These are phyloP conservation scores for Yarrowia deformans DNA, from an alignment of 805 yeast species.

Conservation along the genomic window DNA sequence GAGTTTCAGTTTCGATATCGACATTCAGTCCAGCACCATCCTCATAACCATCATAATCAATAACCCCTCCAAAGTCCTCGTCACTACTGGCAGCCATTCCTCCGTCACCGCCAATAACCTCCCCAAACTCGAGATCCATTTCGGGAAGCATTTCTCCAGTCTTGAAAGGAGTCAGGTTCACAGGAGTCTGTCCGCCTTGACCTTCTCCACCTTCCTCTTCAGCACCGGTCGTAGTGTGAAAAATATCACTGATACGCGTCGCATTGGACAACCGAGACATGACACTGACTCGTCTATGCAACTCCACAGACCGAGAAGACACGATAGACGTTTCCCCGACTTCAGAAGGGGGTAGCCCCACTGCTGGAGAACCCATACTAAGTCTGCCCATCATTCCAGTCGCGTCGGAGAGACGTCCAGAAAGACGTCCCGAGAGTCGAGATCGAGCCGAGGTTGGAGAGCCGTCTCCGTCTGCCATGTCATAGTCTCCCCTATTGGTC, in stretches of 20 bases:
- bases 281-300: slow-evolving; percentile 7
- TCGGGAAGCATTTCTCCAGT: slow-evolving; percentile 13
- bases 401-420: slow-evolving; percentile 3
- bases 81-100: neutral
- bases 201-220: neutral
- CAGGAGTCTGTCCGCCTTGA: slow-evolving; percentile 1
- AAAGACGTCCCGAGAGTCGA: neutral
- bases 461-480: neutral
- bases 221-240: slow-evolving; percentile 8
- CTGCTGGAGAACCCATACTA: neutral
- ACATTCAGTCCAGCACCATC: no score
- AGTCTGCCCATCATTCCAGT: slow-evolving; percentile 2
- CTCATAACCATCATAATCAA: neutral
- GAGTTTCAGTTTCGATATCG: neutral
- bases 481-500: neutral
- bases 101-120: neutral
- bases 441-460: slow-evolving; percentile 8
- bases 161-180: neutral
- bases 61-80: slow-evolving; percentile 22
- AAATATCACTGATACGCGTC: slow-evolving; percentile 23
- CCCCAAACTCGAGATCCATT: slow-evolving; percentile 30
- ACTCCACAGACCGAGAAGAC: slow-evolving; percentile 25
- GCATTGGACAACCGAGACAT: slow-evolving; percentile 32
- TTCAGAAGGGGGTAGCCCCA: no score
- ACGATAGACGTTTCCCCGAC: neutral